phyloP scores from a whole-genome alignment of 1,284 basidiomycete species.

The Cryptococcus depauperatus region DNA sequence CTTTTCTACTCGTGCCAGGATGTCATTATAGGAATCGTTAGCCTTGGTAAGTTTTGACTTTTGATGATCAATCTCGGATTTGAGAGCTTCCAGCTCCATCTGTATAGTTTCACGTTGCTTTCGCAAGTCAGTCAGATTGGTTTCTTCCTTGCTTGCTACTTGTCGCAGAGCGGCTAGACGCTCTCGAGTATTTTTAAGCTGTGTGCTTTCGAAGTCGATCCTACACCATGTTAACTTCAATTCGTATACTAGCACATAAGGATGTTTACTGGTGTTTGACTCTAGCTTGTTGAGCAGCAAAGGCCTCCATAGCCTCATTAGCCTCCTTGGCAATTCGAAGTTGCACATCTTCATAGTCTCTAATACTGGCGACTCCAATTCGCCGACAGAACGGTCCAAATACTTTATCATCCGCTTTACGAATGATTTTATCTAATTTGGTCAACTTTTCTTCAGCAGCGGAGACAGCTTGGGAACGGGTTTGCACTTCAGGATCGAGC shows the following conservation, averaged over 20 bases:
- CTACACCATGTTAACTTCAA: slow-evolving; percentile 45
- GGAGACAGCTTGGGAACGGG: slow-evolving; percentile 34
- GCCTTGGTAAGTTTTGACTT: slow-evolving; percentile 55
- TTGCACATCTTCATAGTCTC: slow-evolving; percentile 91
- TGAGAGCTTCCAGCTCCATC: slow-evolving; percentile 58
- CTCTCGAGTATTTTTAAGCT: slow-evolving; percentile 57
- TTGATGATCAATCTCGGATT: slow-evolving; percentile 55
- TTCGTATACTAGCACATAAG: neutral
- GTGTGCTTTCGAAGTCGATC: slow-evolving; percentile 68
- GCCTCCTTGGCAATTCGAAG: slow-evolving; percentile 79
- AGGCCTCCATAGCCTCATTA: slow-evolving; percentile 72
- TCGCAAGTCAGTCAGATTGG: slow-evolving; percentile 52
- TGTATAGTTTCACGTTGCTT: slow-evolving; percentile 55
- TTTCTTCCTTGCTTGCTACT: slow-evolving; percentile 54
- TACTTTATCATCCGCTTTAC: slow-evolving; percentile 70
- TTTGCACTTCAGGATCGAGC: slow-evolving; percentile 58
- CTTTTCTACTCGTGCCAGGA: slow-evolving; percentile 54
- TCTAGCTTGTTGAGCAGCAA: slow-evolving; percentile 78
- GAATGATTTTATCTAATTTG: slow-evolving; percentile 55
- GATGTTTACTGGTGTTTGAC: slow-evolving; percentile 71
- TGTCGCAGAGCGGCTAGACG: slow-evolving; percentile 56
- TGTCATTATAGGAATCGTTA: slow-evolving; percentile 50
- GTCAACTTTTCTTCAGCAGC: slow-evolving; percentile 53
- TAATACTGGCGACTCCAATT: slow-evolving; percentile 74
- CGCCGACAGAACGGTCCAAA: slow-evolving; percentile 72